Percentiles rank a stretch among this genome's conserved stretches.
phyloP scores from a whole-genome alignment of 108 stramenopile species.

The Chaetoceros tenuissimus region DNA sequence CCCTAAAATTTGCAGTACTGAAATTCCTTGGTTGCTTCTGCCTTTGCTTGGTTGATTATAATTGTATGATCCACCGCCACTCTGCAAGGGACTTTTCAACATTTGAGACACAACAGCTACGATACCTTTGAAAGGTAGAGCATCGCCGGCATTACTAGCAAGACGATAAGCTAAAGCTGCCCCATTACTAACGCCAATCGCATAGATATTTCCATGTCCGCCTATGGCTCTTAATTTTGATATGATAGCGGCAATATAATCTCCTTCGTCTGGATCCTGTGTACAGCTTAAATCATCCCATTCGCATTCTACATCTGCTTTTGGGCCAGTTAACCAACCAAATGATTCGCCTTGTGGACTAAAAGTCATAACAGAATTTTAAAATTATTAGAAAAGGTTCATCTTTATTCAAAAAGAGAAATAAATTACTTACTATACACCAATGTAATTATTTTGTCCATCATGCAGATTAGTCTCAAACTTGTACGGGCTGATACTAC shows the following conservation, averaged over 20 bases:
- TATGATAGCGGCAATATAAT: constrained; percentile 5
- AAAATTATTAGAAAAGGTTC: too few relatives aligned
- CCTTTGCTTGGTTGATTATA: constrained; percentile 13
- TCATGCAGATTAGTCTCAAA: too few relatives aligned
- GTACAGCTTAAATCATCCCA: constrained; percentile 7
- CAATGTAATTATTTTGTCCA: too few relatives aligned
- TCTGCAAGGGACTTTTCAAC: background rate
- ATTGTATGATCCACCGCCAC: constrained; percentile 9
- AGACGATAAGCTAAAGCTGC: constrained; percentile 14
- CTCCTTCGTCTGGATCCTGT: constrained; percentile 11
- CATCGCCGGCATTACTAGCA: constrained; percentile 5
- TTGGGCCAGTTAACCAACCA: constrained; percentile 9
- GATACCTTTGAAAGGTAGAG: constrained; percentile 8
- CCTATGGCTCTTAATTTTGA: constrained; percentile 3
- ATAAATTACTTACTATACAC: too few relatives aligned
- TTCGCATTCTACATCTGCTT: background rate
- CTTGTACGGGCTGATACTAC: too few relatives aligned
- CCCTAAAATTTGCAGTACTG: too few relatives aligned
- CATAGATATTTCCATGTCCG: constrained; percentile 6
- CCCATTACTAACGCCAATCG: constrained; percentile 5
- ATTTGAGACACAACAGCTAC: constrained; percentile 7
- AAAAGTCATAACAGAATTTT: too few relatives aligned
- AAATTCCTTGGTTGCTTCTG: too few relatives aligned
- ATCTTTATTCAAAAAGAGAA: too few relatives aligned
- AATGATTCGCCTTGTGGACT: constrained; percentile 10